Evolutionary conservation across 2,329 filamentous ascomycete species (phyloP).

Genomic region (Blumeriella jaapii): DNA sequence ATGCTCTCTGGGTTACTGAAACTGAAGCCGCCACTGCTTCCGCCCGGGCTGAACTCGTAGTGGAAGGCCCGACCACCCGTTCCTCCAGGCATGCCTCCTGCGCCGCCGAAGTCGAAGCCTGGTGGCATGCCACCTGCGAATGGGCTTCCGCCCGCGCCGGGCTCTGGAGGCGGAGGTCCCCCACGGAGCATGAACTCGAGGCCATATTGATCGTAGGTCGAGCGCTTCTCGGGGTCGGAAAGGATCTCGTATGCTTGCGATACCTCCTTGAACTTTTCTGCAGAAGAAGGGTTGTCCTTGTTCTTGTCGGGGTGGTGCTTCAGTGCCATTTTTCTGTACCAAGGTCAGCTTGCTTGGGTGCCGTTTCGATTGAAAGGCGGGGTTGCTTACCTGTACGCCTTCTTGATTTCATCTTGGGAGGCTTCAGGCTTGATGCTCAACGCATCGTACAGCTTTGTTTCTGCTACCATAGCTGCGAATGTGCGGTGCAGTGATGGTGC

Average conservation of each 20-base stretch:
- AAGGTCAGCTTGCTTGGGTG: constrained; percentile 11
- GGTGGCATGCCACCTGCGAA: constrained; percentile 46
- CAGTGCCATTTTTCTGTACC: constrained; percentile 65
- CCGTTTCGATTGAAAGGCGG: background rate
- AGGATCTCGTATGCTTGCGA: constrained; percentile 98
- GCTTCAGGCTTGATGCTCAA: constrained; percentile 70
- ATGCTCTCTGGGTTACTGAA: constrained; percentile 79
- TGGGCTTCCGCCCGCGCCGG: constrained; percentile 41
- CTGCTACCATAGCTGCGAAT: constrained; percentile 63
- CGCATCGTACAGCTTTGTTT: constrained; percentile 90
- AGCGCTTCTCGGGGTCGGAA: constrained; percentile 92
- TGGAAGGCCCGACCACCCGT: constrained; percentile 41
- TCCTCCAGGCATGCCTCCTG: constrained; percentile 41
- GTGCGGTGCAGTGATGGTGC: constrained; percentile 1
- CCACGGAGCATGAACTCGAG: constrained; percentile 85
- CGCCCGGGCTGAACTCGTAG: constrained; percentile 35
- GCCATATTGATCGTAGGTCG: constrained; percentile 88
- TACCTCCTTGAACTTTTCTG: constrained; percentile 95
- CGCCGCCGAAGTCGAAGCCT: constrained; percentile 35
- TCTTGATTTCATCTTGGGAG: constrained; percentile 91
- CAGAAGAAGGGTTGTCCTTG: constrained; percentile 73
- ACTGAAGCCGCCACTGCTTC: constrained; percentile 52
- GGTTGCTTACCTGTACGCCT: constrained; percentile 66
- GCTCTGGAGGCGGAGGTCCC: constrained; percentile 55
- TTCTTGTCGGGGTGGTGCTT: constrained; percentile 98